Conservation (phyloP, 2,329 filamentous ascomycete species). For the Ceratocystis ficicola region DNA sequence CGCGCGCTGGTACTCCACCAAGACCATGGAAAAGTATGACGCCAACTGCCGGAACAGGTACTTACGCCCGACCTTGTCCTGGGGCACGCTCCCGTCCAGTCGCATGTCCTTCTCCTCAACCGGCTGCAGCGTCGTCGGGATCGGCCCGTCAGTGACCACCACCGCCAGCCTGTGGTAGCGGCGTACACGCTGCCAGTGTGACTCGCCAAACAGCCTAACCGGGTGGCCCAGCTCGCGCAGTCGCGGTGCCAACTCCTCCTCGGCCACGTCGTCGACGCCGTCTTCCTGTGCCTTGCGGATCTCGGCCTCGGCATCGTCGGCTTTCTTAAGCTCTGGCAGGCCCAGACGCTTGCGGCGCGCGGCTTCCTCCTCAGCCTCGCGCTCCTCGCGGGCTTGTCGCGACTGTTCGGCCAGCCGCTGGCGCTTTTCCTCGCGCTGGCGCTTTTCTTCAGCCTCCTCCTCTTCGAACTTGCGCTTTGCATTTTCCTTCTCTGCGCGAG, state of each 20-base stretch:
- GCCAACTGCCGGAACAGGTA: slow-evolving; percentile 79
- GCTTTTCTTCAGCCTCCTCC: slow-evolving; percentile 59
- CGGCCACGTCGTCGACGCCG: slow-evolving; percentile 50
- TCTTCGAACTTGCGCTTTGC: slow-evolving; percentile 86
- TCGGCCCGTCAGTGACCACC: slow-evolving; percentile 61
- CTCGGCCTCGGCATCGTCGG: slow-evolving; percentile 32
- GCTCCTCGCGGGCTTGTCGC: slow-evolving; percentile 53
- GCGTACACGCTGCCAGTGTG: slow-evolving; percentile 53
- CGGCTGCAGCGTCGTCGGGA: slow-evolving; percentile 69
- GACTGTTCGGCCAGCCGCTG: slow-evolving; percentile 71
- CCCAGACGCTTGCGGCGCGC: slow-evolving; percentile 64
- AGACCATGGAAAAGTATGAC: slow-evolving; percentile 93
- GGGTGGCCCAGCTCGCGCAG: slow-evolving; percentile 65
- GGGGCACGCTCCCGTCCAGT: slow-evolving; percentile 50
- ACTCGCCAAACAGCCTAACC: slow-evolving; percentile 67
- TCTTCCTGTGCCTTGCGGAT: slow-evolving; percentile 25
- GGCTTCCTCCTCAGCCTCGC: slow-evolving; percentile 61
- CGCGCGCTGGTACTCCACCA: slow-evolving; percentile 73
- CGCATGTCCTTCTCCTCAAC: slow-evolving; percentile 85
- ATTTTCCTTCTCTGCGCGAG: slow-evolving; percentile 55
- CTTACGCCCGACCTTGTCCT: slow-evolving; percentile 50
- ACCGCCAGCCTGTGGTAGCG: slow-evolving; percentile 56
- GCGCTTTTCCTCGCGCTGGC: slow-evolving; percentile 68
- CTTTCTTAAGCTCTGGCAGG: slow-evolving; percentile 54
- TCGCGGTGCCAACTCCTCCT: slow-evolving; percentile 56